Conservation (phyloP, 768 basidiomycete genomes). For the Pisolithus marmoratus region DNA sequence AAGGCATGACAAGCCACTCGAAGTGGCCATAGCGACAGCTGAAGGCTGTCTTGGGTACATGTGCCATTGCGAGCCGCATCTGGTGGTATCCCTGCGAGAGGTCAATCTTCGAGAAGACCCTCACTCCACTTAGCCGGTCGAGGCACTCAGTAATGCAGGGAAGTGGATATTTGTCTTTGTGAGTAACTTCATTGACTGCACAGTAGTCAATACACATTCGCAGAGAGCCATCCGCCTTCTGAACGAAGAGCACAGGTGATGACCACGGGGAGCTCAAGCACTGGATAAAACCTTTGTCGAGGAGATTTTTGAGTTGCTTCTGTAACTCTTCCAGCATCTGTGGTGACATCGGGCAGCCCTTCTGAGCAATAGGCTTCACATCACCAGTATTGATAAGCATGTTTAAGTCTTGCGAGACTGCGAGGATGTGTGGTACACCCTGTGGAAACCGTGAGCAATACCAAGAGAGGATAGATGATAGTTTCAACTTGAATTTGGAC, state of each 20-base stretch:
- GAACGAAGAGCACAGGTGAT: not conserved
- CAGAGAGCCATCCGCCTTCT: too few relatives aligned
- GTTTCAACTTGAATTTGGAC: not conserved
- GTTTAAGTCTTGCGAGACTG: not conserved
- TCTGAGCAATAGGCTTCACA: not conserved
- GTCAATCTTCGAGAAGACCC: conserved; percentile 26
- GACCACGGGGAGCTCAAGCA: not conserved
- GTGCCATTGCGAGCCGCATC: too few relatives aligned
- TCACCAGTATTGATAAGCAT: not conserved
- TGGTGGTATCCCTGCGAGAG: too few relatives aligned
- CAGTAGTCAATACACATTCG: conserved; percentile 26
- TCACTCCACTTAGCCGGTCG: not conserved
- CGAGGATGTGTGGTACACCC: not conserved
- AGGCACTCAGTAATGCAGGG: conserved; percentile 10
- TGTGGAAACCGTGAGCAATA: not conserved
- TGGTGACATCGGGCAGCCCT: not conserved
- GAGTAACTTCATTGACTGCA: conserved; percentile 20
- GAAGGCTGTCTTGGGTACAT: too few relatives aligned
- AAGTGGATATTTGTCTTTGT: conserved; percentile 27
- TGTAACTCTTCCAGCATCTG: too few relatives aligned
- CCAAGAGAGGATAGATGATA: not conserved
- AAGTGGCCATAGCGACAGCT: too few relatives aligned
- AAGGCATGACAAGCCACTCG: conserved; percentile 19
- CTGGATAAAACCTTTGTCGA: not conserved
- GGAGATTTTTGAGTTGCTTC: too few relatives aligned